A percentile compares a stretch with the other conserved stretches of the same genome.
Conservation (phyloP, 495 filamentous ascomycete genomes). For the Xylaria intraflava region DNA sequence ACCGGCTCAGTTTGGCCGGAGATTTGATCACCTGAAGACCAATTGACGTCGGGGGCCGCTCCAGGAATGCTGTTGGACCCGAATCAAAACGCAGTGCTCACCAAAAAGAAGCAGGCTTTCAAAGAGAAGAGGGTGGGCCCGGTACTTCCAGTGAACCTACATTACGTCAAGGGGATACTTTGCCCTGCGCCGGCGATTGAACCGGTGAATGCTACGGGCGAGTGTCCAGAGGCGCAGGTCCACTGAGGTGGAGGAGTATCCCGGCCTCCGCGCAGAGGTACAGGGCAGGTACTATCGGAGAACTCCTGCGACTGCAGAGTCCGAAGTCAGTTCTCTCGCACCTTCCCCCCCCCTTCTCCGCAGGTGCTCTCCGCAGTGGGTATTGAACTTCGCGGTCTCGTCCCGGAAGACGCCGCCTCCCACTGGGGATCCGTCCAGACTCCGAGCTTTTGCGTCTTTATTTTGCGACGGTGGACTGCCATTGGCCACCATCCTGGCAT, state of each 20-base stretch:
- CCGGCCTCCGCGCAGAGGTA: background rate
- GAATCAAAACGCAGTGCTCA: too few species aligned
- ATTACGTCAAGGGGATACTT: background rate
- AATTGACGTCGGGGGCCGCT: background rate
- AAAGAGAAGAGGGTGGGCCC: too few species aligned
- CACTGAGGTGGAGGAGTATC: too few species aligned
- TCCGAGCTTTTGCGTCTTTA: too few species aligned
- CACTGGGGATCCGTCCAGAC: background rate
- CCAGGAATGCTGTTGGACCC: too few species aligned
- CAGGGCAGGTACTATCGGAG: slow-evolving; percentile 5
- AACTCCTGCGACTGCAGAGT: background rate
- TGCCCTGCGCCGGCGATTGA: background rate
- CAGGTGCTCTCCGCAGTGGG: slow-evolving; percentile 14
- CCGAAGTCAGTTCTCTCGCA: background rate
- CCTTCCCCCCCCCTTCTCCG: background rate
- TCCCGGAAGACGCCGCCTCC: slow-evolving; percentile 15
- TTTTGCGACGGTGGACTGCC: too few species aligned
- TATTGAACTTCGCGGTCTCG: background rate
- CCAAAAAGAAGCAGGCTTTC: too few species aligned
- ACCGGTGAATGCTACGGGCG: too few species aligned
- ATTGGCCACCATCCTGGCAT: too few species aligned
- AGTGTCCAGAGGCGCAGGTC: too few species aligned
- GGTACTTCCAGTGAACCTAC: background rate
- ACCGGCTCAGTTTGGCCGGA: background rate
- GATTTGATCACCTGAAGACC: background rate